Evolutionary conservation across 2,329 filamentous ascomycete genomes (phyloP).

Genomic region (Ophiognomonia clavigignenti-juglandacearum): DNA sequence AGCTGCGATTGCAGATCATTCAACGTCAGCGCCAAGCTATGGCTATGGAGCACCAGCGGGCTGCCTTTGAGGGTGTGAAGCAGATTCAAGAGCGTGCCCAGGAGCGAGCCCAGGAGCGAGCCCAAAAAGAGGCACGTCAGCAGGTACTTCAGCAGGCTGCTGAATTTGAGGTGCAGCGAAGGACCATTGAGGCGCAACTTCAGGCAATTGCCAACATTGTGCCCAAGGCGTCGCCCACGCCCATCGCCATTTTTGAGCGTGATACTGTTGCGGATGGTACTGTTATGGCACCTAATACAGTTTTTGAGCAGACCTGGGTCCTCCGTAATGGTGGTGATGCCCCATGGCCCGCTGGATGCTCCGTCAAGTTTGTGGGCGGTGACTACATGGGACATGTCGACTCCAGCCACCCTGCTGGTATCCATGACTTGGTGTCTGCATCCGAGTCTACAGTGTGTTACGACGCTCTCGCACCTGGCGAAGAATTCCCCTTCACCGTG

Average conservation of each 20-base stretch:
- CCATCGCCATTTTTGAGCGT: conserved; percentile 61
- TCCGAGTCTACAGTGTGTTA: conserved; percentile 78
- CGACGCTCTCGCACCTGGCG: conserved; percentile 63
- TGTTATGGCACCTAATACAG: conserved; percentile 60
- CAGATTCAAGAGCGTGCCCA: too few relatives aligned
- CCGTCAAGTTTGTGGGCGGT: conserved; percentile 85
- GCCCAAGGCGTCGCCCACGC: conserved; percentile 23
- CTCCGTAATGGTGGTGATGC: conserved; percentile 76
- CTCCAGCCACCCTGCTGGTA: conserved; percentile 70
- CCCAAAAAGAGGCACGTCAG: too few relatives aligned
- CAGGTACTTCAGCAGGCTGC: conserved; percentile 14
- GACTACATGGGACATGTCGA: conserved; percentile 96
- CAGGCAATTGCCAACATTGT: not conserved
- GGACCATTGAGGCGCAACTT: not conserved
- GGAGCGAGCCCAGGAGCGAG: too few relatives aligned
- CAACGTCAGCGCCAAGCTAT: too few relatives aligned
- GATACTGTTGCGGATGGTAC: conserved; percentile 80
- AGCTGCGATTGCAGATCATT: too few relatives aligned
- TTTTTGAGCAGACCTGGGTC: conserved; percentile 89
- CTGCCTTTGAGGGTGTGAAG: too few relatives aligned
- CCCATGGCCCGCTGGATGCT: conserved; percentile 84
- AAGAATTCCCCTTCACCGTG: conserved; percentile 77
- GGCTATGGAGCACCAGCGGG: too few relatives aligned
- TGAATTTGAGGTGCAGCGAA: conserved; percentile 21
- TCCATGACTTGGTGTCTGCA: conserved; percentile 70